Conservation (phyloP, 306 rosid species). For the Medicago arabica region DNA sequence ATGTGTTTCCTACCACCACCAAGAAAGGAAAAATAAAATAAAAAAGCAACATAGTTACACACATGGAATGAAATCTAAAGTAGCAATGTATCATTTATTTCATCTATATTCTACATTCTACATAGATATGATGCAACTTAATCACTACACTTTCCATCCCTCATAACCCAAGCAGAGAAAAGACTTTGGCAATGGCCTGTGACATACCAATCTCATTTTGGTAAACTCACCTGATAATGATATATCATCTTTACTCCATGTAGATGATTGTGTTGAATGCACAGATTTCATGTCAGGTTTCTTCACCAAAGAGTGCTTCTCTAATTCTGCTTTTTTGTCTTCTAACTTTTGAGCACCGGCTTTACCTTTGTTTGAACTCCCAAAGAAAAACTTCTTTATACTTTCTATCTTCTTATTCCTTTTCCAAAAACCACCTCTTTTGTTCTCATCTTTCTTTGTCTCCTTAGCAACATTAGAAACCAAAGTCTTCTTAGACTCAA, state of each 20-base stretch:
- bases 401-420: constrained; percentile 48
- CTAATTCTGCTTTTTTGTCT: constrained; percentile 37
- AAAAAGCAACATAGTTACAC: constrained; percentile 8
- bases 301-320: constrained; percentile 49
- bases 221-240: constrained; percentile 36
- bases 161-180: constrained; percentile 62
- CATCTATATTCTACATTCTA: constrained; percentile 21
- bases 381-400: constrained; percentile 48
- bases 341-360: constrained; percentile 41
- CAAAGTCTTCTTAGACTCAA: constrained; percentile 17
- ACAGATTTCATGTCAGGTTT: constrained; percentile 48
- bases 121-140: neutral
- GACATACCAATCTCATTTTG: constrained; percentile 48
- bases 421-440: constrained; percentile 42
- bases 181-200: constrained; percentile 50
- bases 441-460: constrained; percentile 35
- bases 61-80: constrained; percentile 18
- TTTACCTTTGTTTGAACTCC: constrained; percentile 38
- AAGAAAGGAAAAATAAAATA: neutral
- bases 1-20: constrained; percentile 14
- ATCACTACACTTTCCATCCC: constrained; percentile 40
- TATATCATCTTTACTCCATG: constrained; percentile 37
- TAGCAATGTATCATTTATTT: constrained; percentile 11
- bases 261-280: constrained; percentile 16
- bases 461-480: constrained; percentile 35